Base-by-base conservation (phyloP, 345 rosid genomes). In the Lumnitzera littorea region DNA sequence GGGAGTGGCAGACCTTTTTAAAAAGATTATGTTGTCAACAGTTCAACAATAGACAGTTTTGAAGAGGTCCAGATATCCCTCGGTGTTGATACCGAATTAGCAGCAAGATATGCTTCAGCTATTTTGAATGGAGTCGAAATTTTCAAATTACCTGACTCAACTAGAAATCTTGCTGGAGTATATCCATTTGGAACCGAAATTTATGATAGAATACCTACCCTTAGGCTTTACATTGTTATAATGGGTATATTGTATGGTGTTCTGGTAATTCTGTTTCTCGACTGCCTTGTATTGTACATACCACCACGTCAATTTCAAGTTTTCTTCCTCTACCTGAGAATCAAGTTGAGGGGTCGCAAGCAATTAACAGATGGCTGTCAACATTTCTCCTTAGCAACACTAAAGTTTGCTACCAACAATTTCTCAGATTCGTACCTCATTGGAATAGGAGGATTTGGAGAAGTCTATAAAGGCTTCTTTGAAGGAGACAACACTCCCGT, bases 381-480 rank as follows among this genome's bases (percentile, higher is more conserved):
- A 12, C 62, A 51, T 27, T 77, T 80, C 67, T 65, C 82, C 13
- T 48, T 80, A 2, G 3, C 54, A 11, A 74, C 62, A 58, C 67
- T 75, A 15, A 60, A 59, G 49, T 50, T 43, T 2, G 76, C 83
- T 7, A 75, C 83, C 3, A 3, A 60, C 48, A 20, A 62, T 13
- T 79, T 79, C 24, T 68, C 71, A 2, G 70, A 72, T 12, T 51
- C 52, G 4, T 15, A 15, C 48, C 48, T 75, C 16, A 65, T 79
- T 31, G 80, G 83, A 0, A 58, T 68, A 0, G 80, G 76, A 1
- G 78, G 83, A 27, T 72, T 79, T 56, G 80, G 80, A 23, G 57
- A 72, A 12, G 80, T 79, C 31, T 79, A 70, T 25, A 75, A 62
- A 52, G 80, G 80, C 7, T 47, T 15, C 15, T 53, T 75, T 11